Evolutionary conservation across 345 rosid genomes (phyloP).

Genomic region (Hypericum androsaemum): DNA sequence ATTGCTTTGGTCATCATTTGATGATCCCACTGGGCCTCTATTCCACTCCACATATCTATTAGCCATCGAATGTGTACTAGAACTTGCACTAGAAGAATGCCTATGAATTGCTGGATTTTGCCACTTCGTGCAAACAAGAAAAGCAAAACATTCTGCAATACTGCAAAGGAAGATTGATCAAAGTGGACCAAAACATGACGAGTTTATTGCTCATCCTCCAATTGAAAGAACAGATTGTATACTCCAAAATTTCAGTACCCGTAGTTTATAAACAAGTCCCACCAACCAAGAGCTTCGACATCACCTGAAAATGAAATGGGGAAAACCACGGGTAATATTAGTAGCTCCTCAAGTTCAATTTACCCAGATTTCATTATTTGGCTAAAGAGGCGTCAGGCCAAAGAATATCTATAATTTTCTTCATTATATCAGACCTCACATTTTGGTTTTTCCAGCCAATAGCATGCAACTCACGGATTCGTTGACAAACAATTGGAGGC

Average conservation of each 20-base stretch:
- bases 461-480: too few relatives aligned
- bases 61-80: constrained; percentile 44
- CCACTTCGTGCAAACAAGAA: constrained; percentile 87
- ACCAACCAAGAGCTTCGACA: constrained; percentile 80
- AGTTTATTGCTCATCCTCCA: constrained; percentile 1
- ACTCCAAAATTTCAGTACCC: constrained; percentile 37
- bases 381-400: too few relatives aligned
- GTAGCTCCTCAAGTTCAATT: too few relatives aligned
- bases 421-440: too few relatives aligned
- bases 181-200: not conserved
- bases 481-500: too few relatives aligned
- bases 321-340: constrained; percentile 5
- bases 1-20: constrained; percentile 46
- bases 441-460: too few relatives aligned
- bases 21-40: constrained; percentile 47
- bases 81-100: constrained; percentile 36
- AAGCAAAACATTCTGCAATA: constrained; percentile 88
- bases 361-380: too few relatives aligned
- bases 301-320: constrained; percentile 44
- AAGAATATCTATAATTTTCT: too few relatives aligned
- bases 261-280: constrained; percentile 85
- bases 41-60: constrained; percentile 62
- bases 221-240: constrained; percentile 8
- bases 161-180: constrained; percentile 27
- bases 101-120: constrained; percentile 81